Percentiles rank a stretch among this genome's conserved stretches.
Conservation (phyloP, 805 yeast genomes). For the Nematodospora valgi region DNA sequence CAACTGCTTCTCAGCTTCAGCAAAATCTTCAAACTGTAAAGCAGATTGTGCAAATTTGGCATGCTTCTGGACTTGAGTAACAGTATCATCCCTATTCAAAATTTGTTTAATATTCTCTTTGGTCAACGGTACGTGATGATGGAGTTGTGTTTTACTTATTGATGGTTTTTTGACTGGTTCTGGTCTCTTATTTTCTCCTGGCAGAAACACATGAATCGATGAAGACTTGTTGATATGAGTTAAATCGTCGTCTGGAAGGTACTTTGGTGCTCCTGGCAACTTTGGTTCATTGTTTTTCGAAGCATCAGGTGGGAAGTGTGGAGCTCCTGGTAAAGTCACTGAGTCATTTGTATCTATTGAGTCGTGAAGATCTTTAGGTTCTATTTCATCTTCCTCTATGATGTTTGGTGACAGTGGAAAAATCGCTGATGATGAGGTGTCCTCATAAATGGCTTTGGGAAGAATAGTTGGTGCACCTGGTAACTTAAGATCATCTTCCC, state of each 20-base stretch:
- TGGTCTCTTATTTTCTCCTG: constrained; percentile 10
- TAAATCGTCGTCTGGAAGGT: constrained; percentile 33
- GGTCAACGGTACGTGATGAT: constrained; percentile 13
- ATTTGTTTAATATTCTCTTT: constrained; percentile 46
- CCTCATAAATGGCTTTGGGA: constrained; percentile 4
- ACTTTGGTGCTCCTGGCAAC: constrained; percentile 42
- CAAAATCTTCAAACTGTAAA: constrained; percentile 68
- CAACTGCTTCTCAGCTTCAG: constrained; percentile 64
- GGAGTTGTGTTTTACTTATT: constrained; percentile 1
- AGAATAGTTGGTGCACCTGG: constrained; percentile 18
- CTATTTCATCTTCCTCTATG: background rate
- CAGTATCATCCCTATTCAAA: constrained; percentile 52
- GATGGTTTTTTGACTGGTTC: constrained; percentile 3
- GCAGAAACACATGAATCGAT: constrained; percentile 34
- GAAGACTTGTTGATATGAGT: constrained; percentile 35
- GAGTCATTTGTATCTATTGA: background rate
- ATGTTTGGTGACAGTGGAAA: background rate
- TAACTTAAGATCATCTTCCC: constrained; percentile 6
- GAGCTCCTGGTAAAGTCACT: constrained; percentile 35
- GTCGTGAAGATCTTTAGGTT: background rate
- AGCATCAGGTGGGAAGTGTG: constrained; percentile 31
- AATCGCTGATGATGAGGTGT: constrained; percentile 1
- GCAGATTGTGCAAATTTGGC: constrained; percentile 80
- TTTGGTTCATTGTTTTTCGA: constrained; percentile 17
- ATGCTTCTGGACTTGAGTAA: constrained; percentile 59